phyloP scores from a whole-genome alignment of 805 yeast species.

The Saturnispora serradocipensis region DNA sequence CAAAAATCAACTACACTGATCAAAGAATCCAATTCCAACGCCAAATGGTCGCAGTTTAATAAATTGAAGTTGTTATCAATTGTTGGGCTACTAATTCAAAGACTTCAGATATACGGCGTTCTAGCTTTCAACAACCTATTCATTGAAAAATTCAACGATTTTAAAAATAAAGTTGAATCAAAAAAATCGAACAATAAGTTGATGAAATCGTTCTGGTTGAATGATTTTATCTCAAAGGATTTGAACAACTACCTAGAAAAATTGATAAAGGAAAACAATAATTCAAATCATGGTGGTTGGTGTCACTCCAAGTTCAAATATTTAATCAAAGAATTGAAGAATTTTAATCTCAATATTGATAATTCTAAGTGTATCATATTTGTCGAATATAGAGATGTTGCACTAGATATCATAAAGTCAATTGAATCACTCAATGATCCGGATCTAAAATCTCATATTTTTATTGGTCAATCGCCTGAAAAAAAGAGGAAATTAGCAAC shows the following conservation, averaged over 20 bases:
- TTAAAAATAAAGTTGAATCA: constrained; percentile 45
- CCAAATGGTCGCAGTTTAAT: constrained; percentile 64
- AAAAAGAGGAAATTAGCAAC: constrained; percentile 34
- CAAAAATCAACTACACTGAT: constrained; percentile 49
- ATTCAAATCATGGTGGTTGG: constrained; percentile 21
- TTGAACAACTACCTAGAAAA: constrained; percentile 38
- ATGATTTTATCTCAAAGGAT: constrained; percentile 34
- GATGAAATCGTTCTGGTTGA: constrained; percentile 53
- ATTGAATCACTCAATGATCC: constrained; percentile 27
- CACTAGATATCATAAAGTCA: constrained; percentile 70
- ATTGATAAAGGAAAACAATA: constrained; percentile 24
- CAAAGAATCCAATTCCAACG: constrained; percentile 44
- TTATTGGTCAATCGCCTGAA: constrained; percentile 84
- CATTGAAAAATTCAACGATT: constrained; percentile 46
- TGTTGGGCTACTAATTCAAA: constrained; percentile 60
- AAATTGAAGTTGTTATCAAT: constrained; percentile 54
- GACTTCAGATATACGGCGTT: constrained; percentile 76
- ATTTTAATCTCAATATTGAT: constrained; percentile 37
- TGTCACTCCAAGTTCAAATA: constrained; percentile 71
- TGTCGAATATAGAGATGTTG: constrained; percentile 84
- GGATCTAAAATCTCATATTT: constrained; percentile 61
- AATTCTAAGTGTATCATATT: constrained; percentile 58
- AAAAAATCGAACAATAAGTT: constrained; percentile 54
- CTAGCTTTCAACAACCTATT: constrained; percentile 65
- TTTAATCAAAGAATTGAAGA: constrained; percentile 45